Evolutionary conservation across 2,329 filamentous ascomycete species (phyloP), one percentile per base, ranked within the genome.

Genomic region (Diplodia seriata): DNA sequence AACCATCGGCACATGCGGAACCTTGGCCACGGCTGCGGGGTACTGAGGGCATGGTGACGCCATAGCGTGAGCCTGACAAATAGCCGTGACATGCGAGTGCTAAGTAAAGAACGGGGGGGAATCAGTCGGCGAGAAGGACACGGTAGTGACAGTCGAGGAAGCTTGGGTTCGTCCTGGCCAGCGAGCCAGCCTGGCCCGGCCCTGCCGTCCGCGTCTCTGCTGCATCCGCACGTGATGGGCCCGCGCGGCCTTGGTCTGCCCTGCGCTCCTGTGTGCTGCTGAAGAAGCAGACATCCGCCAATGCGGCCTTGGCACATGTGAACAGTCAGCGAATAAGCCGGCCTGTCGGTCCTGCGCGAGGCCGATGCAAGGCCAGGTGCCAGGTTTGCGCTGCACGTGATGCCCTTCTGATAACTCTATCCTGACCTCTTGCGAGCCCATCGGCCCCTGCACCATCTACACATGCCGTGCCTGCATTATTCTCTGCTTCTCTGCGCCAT

Each of bases 21-120:
- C 18, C 62, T 40, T 31, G 49, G 62, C 50, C 62, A 54, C 18
- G 62, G 50, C 49, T 65, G 62, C 62, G 62, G 62, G 62, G 62
- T 65, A 65, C 38, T 65, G 49, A 65, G 62, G 31, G 23, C 49
- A 65, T 65, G 18, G 62, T 65, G 62, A 65, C 62, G 62, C 33
- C 62, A 65, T 65, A 31, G 62, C 18, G 50, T 38, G 49, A 65
- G 62, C 62, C 33, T 65, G 62, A 65, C 62, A 65, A 65, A 65
- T 65, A 18, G 51, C 62, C 12, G 29, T 54, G 50, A 63, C 59
- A 51, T 31, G 3, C 43, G 29, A 2, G n/a, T 36, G 59, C 59
- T 23, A 15, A 15, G 33, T 4, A 6, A n/a, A 36, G 9, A 36
- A 29, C 18, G 4, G 26, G 18, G 23, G 33, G 43, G 57, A 40